Evolutionary conservation across 352 stramenopile species (phyloP).

Genomic region (Phytophthora sp.): DNA sequence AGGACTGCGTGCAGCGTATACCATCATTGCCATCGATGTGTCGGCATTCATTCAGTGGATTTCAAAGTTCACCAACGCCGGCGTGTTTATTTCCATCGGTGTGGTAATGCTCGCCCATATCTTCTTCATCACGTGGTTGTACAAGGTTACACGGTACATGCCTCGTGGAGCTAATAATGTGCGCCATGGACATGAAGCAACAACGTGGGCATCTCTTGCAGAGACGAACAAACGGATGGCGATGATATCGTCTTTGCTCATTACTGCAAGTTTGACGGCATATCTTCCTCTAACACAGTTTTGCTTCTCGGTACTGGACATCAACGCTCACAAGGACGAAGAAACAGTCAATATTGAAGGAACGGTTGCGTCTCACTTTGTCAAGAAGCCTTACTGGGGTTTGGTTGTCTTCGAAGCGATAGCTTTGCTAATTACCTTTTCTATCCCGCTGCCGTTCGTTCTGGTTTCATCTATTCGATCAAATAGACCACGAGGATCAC

Average conservation of each 20-base stretch:
- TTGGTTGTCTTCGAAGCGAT: conserved; percentile 26
- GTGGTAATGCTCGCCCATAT: conserved; percentile 17
- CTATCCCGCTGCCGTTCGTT: conserved; percentile 34
- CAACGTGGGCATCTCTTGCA: conserved; percentile 35
- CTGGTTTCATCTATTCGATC: conserved; percentile 32
- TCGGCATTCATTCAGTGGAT: conserved; percentile 24
- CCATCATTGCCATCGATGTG: conserved; percentile 27
- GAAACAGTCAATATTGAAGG: not conserved
- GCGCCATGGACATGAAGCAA: conserved; percentile 43
- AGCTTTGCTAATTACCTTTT: conserved; percentile 40
- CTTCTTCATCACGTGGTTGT: conserved; percentile 37
- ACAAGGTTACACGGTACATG: conserved; percentile 27
- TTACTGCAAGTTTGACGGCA: conserved; percentile 41
- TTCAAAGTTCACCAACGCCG: conserved; percentile 21
- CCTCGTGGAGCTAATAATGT: conserved; percentile 44
- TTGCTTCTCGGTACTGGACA: conserved; percentile 33
- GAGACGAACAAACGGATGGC: conserved; percentile 36
- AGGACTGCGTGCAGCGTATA: conserved; percentile 32
- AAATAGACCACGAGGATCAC: conserved; percentile 42
- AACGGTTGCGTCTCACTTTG: conserved; percentile 3
- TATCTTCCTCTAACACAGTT: conserved; percentile 50
- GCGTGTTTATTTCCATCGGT: conserved; percentile 36
- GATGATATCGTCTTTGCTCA: conserved; percentile 37
- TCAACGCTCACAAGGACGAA: conserved; percentile 1
- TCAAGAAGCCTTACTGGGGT: conserved; percentile 22